Evolutionary conservation across 2,329 filamentous ascomycete genomes (phyloP), one percentile per base, ranked within the genome.

Genomic region (Macrophomina tecta): DNA sequence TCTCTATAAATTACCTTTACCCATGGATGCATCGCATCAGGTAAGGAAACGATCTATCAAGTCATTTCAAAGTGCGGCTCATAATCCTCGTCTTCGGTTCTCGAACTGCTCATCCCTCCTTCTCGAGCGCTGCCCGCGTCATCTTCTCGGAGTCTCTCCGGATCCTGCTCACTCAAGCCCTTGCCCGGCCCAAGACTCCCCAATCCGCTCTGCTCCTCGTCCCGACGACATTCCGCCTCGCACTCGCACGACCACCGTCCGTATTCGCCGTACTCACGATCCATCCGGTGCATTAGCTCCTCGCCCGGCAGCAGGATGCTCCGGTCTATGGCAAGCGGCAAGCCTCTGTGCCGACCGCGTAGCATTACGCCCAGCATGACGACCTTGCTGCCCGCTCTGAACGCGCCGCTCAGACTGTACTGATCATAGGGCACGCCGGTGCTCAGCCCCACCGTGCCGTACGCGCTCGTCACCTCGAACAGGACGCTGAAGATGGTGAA

Each of bases 381-480:
- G 46, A 90, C 72, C 76, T 89, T 90, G 73, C 84, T 87, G 12
- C 83, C 80, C 1, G 79, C 78, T 64, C 84, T 83, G 80, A 85
- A 85, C 0, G 82, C 82, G 2, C 86, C 86, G 53, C 80, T 80
- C 66, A 90, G 85, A 62, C 85, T 87, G 72, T 84, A 87, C 56
- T 83, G 82, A 66, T 83, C 77, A 9, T 80, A 79, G 0, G 87
- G 85, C 28, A 86, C 77, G 0, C 87, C 87, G 1, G 85, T 82
- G 32, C 83, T 86, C 16, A 90, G 80, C 4, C 87, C 87, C n/a
- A 90, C 87, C 62, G 84, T 87, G 6, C 86, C 87, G 72, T 89
- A 90, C 2, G 81, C 86, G 1, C 82, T 84, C 1, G 86, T 82
- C 8, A 86, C 83, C 72, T 88, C 86, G 68, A 88, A 88, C 1